phyloP scores from a whole-genome alignment of 164 flowering plant species.

The Warburgia ugandensis region DNA sequence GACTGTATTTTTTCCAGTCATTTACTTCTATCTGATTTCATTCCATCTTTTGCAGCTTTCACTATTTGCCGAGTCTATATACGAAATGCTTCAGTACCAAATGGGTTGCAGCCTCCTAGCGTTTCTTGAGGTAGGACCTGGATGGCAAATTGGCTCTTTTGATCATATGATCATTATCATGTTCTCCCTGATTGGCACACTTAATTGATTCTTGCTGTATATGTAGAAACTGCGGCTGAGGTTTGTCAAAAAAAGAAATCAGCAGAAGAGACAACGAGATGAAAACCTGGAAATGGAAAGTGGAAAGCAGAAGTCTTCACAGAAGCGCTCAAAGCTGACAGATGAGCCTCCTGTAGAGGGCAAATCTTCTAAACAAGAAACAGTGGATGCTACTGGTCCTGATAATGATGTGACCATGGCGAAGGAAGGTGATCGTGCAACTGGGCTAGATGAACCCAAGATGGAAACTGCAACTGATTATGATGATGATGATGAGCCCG shows the following conservation, averaged over 20 bases:
- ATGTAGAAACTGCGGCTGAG: conserved; percentile 55
- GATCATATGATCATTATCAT: no score
- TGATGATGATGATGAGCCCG: conserved; percentile 40
- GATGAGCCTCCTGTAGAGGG: conserved; percentile 24
- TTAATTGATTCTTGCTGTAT: conserved; percentile 6
- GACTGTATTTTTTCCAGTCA: neutral
- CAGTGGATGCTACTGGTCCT: conserved; percentile 1
- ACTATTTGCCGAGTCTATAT: conserved; percentile 75
- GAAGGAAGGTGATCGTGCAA: conserved; percentile 20
- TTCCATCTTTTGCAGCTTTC: conserved; percentile 52
- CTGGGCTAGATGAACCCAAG: conserved; percentile 20
- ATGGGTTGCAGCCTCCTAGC: conserved; percentile 73
- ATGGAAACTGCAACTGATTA: no score
- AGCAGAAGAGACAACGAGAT: conserved; percentile 60
- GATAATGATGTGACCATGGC: conserved; percentile 18
- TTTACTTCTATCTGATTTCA: neutral
- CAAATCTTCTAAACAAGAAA: conserved; percentile 16
- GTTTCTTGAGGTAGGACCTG: conserved; percentile 73
- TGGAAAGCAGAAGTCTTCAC: conserved; percentile 25
- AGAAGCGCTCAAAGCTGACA: conserved; percentile 45
- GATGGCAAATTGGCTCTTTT: neutral
- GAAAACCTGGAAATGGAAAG: conserved; percentile 38
- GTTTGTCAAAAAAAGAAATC: conserved; percentile 55
- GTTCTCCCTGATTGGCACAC: neutral
- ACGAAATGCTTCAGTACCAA: conserved; percentile 95